A percentile compares a stretch with the other conserved stretches of the same genome.
Conservation (phyloP, 108 stramenopile genomes). For the Discostella pseudostelligera region DNA sequence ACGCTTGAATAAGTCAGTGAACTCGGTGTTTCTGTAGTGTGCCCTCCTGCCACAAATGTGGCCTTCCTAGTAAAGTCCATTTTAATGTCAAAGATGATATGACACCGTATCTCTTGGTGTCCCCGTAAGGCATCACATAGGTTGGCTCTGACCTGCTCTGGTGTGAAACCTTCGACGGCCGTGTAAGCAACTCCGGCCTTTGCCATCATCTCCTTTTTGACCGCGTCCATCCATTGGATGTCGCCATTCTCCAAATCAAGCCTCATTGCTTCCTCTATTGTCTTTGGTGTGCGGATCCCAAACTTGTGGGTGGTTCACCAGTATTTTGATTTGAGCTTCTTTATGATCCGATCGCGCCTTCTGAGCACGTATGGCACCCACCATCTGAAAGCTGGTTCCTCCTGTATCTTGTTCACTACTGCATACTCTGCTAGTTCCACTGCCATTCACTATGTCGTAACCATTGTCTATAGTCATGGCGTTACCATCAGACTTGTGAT, state of each 20-base stretch:
- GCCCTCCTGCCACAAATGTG: slow-evolving; percentile 34
- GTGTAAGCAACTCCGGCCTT: slow-evolving; percentile 10
- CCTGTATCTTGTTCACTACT: slow-evolving; percentile 5
- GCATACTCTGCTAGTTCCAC: slow-evolving; percentile 42
- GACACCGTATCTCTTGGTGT: slow-evolving; percentile 22
- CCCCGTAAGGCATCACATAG: neutral
- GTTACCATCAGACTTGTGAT: neutral
- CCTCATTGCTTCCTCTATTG: neutral
- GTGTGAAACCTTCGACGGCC: neutral
- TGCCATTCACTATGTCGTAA: neutral
- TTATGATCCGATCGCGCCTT: slow-evolving; percentile 29
- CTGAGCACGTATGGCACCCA: slow-evolving; percentile 35
- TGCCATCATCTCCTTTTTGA: slow-evolving; percentile 30
- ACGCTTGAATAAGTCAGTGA: slow-evolving; percentile 26
- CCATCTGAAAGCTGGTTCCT: slow-evolving; percentile 58
- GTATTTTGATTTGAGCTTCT: slow-evolving; percentile 16
- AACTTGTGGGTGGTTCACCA: slow-evolving; percentile 44
- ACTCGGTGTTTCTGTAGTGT: slow-evolving; percentile 32
- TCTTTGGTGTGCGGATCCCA: slow-evolving; percentile 38
- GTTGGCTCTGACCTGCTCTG: neutral
- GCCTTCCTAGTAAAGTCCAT: slow-evolving; percentile 50
- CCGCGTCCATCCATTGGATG: slow-evolving; percentile 7
- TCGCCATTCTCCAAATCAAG: slow-evolving; percentile 15
- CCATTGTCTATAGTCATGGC: neutral
- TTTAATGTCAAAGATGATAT: slow-evolving; percentile 52